Base-by-base conservation (phyloP, 2,329 filamentous ascomycete genomes). In the Cordyceps tenuipes region DNA sequence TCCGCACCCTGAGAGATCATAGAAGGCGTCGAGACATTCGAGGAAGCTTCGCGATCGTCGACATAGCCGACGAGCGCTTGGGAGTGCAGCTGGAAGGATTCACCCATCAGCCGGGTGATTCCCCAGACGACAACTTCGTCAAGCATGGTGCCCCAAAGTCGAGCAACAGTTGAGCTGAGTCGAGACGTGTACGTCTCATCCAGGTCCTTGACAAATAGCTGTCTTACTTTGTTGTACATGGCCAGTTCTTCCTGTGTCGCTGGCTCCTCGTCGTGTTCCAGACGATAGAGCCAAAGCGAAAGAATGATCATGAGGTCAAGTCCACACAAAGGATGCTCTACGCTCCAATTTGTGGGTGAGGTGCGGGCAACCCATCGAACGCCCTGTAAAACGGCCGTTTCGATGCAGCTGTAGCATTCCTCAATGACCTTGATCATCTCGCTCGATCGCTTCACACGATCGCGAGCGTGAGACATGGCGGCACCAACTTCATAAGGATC, bases 401-500 rank as follows among this genome's bases (percentile, higher is more conserved):
- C 93, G 69, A 99, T 92, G 78, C 92, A 97, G 74, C 95, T 91
- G 75, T 94, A 97, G 77, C 94, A 97, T 74, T 95, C 91, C 70
- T 97, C 88, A 63, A 99, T 96, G 68, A 97, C 92, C 77, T 96
- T 96, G 79, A 97, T 89, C 93, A 97, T 97, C 75, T 97, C 93
- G 69, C 89, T 86, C 21, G 91, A 96, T 66, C 94, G 88, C 82
- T 94, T 94, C 66, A 99, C 92, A 73, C 90, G 91, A 74, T 96
- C 91, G 64, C 93, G 87, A 54, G 93, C 92, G 65, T 91, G 88
- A 8, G 91, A 95, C 94, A 99, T 99, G 63, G 92, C 91, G 51
- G 90, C 92, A 21, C 92, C 94, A 62, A 99, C 93, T 74, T 99
- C 94, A 70, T 96, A 97, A 1, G 92, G 90, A 67, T 97, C 93